Evolutionary conservation across 768 basidiomycete genomes (phyloP).

Genomic region (Dendrothele bispora): DNA sequence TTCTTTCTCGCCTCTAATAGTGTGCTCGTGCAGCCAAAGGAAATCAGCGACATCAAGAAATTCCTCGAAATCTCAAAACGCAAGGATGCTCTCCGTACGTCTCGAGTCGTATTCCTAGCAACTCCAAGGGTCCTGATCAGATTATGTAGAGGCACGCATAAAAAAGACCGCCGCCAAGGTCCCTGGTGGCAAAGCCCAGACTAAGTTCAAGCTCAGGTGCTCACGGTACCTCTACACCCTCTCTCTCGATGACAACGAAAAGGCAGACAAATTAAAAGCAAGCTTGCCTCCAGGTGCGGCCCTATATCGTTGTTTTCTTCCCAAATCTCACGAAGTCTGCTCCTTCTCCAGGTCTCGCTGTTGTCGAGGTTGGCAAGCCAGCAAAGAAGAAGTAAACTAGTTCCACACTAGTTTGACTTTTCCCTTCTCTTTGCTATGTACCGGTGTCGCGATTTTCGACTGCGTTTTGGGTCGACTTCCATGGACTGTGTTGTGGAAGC

Average conservation of each 20-base stretch:
- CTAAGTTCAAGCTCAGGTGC: slow-evolving; percentile 99
- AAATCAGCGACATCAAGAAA: slow-evolving; percentile 97
- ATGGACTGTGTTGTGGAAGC: too few relatives aligned
- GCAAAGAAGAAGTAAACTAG: slow-evolving; percentile 70
- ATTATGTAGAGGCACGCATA: slow-evolving; percentile 84
- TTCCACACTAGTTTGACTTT: slow-evolving; percentile 5
- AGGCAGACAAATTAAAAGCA: slow-evolving; percentile 97
- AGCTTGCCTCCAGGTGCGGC: slow-evolving; percentile 92
- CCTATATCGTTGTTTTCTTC: slow-evolving; percentile 10
- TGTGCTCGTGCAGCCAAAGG: slow-evolving; percentile 75
- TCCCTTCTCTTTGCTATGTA: neutral
- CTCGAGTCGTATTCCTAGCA: neutral
- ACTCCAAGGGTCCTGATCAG: slow-evolving; percentile 3
- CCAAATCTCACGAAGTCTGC: neutral
- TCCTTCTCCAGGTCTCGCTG: slow-evolving; percentile 54
- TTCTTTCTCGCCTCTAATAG: neutral
- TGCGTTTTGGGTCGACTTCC: neutral
- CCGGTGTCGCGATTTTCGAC: neutral
- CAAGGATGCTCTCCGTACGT: slow-evolving; percentile 95
- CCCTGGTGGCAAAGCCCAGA: slow-evolving; percentile 72
- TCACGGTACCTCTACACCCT: slow-evolving; percentile 98
- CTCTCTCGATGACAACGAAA: slow-evolving; percentile 91
- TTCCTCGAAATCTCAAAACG: slow-evolving; percentile 97
- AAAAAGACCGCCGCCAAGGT: slow-evolving; percentile 83
- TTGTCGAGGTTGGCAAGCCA: slow-evolving; percentile 70